These are phyloP conservation scores for Leucosporidium yakuticum DNA, from an alignment of 768 basidiomycete genomes.

Conservation along the genomic window DNA sequence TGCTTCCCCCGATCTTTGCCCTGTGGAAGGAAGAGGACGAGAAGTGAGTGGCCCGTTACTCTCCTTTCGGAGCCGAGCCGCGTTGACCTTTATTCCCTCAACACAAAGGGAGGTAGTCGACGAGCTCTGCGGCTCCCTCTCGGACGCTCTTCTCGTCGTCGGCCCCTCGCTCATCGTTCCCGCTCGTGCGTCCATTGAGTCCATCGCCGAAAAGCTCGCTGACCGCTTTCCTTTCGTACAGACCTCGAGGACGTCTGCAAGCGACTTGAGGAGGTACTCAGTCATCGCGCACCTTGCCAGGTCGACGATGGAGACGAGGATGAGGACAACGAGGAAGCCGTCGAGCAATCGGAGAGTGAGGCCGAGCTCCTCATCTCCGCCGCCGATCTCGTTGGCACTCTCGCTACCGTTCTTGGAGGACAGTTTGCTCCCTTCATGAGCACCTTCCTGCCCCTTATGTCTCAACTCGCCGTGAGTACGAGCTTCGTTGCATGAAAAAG, in stretches of 20 bases:
- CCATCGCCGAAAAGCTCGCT: background rate
- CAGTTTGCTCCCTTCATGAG: constrained; percentile 76
- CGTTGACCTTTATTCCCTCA: no score
- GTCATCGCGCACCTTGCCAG: constrained; percentile 92
- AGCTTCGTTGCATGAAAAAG: no score
- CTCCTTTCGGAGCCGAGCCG: no score
- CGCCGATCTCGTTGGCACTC: constrained; percentile 81
- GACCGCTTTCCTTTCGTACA: background rate
- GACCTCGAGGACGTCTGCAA: constrained; percentile 68
- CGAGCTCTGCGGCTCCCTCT: constrained; percentile 75
- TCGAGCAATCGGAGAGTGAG: constrained; percentile 94
- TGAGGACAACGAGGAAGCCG: constrained; percentile 54
- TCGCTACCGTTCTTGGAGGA: constrained; percentile 75
- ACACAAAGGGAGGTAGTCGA: constrained; percentile 70
- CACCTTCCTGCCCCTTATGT: constrained; percentile 78
- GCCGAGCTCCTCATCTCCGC: constrained; percentile 90
- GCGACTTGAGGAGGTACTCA: constrained; percentile 76
- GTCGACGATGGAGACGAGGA: constrained; percentile 71
- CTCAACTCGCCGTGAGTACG: constrained; percentile 86
- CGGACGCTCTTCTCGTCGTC: constrained; percentile 84
- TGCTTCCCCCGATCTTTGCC: constrained; percentile 67
- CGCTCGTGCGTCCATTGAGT: constrained; percentile 53
- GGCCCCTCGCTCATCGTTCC: constrained; percentile 75
- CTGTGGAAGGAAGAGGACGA: constrained; percentile 94
- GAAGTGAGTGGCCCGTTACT: constrained; percentile 38